phyloP scores from a whole-genome alignment of 1,139 yeast genomes.

The Scheffersomyces titani region DNA sequence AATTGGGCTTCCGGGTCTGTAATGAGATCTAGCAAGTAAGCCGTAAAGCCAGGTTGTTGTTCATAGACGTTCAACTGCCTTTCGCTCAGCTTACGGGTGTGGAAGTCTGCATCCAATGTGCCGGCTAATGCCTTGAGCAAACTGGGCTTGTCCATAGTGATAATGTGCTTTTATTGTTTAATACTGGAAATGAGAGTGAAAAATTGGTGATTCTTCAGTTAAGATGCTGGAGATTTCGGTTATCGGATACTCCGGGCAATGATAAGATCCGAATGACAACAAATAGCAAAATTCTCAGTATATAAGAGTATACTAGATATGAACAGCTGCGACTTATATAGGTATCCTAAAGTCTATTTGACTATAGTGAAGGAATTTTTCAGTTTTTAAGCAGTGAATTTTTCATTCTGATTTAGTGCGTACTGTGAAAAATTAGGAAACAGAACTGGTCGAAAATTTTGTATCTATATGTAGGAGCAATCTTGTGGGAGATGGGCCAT shows the following conservation, averaged over 20 bases:
- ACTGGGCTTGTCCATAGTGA: conserved; percentile 43
- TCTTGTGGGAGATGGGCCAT: neutral
- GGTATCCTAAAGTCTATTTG: neutral
- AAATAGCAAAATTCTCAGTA: neutral
- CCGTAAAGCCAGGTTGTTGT: conserved; percentile 57
- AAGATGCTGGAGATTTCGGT: neutral
- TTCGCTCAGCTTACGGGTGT: conserved; percentile 44
- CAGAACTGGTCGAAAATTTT: neutral
- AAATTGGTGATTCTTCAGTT: neutral
- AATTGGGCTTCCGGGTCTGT: conserved; percentile 45
- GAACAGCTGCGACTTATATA: neutral
- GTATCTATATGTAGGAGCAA: neutral
- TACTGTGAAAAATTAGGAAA: neutral
- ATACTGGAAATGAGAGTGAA: neutral
- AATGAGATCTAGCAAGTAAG: conserved; percentile 55
- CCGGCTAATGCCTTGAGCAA: conserved; percentile 44
- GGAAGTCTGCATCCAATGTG: conserved; percentile 42
- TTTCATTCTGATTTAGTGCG: neutral
- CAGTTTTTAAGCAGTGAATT: neutral
- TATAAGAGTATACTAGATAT: neutral
- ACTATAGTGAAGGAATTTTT: neutral
- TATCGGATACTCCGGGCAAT: neutral
- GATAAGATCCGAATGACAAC: neutral
- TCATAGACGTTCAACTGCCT: conserved; percentile 41
- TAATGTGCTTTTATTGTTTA: neutral